phyloP scores from a whole-genome alignment of 495 filamentous ascomycete genomes.

The Physcia stellaris region DNA sequence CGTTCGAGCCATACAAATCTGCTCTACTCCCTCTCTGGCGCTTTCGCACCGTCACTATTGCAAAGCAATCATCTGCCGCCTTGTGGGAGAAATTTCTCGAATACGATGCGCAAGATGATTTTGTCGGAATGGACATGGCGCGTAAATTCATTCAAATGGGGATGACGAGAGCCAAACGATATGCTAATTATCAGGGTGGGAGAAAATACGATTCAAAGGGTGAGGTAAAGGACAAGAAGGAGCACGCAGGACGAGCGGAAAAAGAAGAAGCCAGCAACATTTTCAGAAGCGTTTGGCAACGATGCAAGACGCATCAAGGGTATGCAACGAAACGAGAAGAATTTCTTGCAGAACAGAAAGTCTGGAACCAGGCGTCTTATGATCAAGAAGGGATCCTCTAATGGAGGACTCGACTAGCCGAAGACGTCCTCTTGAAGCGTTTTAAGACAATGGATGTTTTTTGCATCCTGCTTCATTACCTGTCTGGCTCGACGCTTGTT shows the following conservation, averaged over 20 bases:
- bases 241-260: constrained; percentile 54
- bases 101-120: constrained; percentile 29
- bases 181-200: constrained; percentile 37
- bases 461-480: background rate
- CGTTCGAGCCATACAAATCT: constrained; percentile 40
- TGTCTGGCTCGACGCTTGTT: background rate
- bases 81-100: constrained; percentile 27
- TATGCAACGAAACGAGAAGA: constrained; percentile 26
- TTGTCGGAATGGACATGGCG: constrained; percentile 40
- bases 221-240: constrained; percentile 40
- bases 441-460: too few relatives aligned
- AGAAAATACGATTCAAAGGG: constrained; percentile 27
- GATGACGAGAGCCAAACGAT: constrained; percentile 36
- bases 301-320: constrained; percentile 24
- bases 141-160: constrained; percentile 43
- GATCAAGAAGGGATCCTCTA: too few relatives aligned
- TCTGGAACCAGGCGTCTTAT: constrained; percentile 22
- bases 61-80: constrained; percentile 20
- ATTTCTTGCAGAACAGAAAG: constrained; percentile 26
- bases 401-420: too few relatives aligned
- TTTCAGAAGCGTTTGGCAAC: constrained; percentile 28
- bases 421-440: too few relatives aligned
- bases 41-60: constrained; percentile 31
- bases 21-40: constrained; percentile 34
- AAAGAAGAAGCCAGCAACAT: constrained; percentile 49